Conservation (phyloP, 2,329 filamentous ascomycete species). For the Aspergillus vadensis region DNA sequence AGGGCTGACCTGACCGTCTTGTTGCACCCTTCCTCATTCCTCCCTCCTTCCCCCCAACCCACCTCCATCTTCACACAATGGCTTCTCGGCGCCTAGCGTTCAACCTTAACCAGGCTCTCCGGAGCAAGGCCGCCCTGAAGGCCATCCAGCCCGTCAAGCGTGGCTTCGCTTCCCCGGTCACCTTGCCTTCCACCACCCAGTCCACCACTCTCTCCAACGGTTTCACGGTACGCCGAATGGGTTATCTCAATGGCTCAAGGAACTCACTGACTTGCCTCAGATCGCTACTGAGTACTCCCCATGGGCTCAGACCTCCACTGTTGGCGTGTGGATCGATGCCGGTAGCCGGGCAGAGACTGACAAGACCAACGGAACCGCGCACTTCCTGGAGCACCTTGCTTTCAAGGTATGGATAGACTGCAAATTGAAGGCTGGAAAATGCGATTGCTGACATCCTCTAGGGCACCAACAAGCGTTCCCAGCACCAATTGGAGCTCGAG, state of each 20-base stretch:
- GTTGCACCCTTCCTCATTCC: constrained; percentile 43
- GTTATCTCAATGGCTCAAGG: constrained; percentile 23
- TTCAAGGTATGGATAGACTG: constrained; percentile 75
- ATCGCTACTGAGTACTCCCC: constrained; percentile 98
- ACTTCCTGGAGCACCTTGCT: constrained; percentile 99
- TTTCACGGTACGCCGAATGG: constrained; percentile 70
- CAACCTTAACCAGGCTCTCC: constrained; percentile 87
- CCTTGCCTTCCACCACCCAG: constrained; percentile 76
- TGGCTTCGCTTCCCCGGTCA: constrained; percentile 85
- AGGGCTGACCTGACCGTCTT: constrained; percentile 31
- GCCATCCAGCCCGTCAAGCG: constrained; percentile 75
- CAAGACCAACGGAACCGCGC: constrained; percentile 97
- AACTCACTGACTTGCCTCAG: constrained; percentile 54
- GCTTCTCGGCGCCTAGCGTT: constrained; percentile 96
- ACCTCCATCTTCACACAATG: constrained; percentile 61
- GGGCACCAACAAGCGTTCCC: constrained; percentile 91
- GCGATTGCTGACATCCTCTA: constrained; percentile 25
- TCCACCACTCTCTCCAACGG: constrained; percentile 96
- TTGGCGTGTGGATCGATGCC: constrained; percentile 99
- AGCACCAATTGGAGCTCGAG: constrained; percentile 97
- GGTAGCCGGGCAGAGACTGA: constrained; percentile 97
- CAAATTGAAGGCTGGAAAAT: not conserved
- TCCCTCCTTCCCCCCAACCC: constrained; percentile 49
- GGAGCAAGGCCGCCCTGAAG: constrained; percentile 81
- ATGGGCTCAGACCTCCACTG: constrained; percentile 96